phyloP scores from a whole-genome alignment of 495 filamentous ascomycete species.

The Sordaria brevicollis region DNA sequence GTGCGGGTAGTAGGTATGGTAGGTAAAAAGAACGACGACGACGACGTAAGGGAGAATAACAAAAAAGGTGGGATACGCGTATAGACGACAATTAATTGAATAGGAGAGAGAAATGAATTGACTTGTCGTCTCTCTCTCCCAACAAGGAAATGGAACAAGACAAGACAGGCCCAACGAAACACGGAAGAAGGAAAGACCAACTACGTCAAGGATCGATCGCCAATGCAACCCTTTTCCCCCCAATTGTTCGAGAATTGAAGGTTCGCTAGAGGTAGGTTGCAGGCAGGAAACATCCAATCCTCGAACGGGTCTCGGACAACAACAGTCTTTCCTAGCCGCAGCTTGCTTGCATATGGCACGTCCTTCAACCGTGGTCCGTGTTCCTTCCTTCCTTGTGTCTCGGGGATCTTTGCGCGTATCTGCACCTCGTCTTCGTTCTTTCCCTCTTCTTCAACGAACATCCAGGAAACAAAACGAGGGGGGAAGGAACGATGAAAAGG shows the following conservation, averaged over 20 bases:
- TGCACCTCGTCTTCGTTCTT: not conserved
- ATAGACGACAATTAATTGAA: not conserved
- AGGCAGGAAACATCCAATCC: too few relatives aligned
- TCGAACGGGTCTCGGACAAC: too few relatives aligned
- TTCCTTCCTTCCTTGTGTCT: not conserved
- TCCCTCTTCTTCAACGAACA: not conserved
- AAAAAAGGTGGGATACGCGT: not conserved
- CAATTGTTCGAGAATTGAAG: not conserved
- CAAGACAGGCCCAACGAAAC: too few relatives aligned
- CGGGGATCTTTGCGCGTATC: not conserved
- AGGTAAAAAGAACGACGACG: slow-evolving; percentile 1
- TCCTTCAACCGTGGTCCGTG: not conserved
- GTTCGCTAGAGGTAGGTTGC: not conserved
- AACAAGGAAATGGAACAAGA: not conserved
- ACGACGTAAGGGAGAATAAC: not conserved
- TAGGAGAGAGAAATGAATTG: too few relatives aligned
- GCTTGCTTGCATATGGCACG: not conserved
- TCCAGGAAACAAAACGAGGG: not conserved
- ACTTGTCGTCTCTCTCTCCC: too few relatives aligned
- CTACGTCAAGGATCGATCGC: not conserved
- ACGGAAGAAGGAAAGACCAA: too few relatives aligned
- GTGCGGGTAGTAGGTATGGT: not conserved
- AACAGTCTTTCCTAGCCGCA: not conserved
- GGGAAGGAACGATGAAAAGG: not conserved
- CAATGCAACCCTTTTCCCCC: not conserved